These are phyloP conservation scores for Ocimum tenuiflorum DNA, from an alignment of 257 asterid species.

Conservation along the genomic window DNA sequence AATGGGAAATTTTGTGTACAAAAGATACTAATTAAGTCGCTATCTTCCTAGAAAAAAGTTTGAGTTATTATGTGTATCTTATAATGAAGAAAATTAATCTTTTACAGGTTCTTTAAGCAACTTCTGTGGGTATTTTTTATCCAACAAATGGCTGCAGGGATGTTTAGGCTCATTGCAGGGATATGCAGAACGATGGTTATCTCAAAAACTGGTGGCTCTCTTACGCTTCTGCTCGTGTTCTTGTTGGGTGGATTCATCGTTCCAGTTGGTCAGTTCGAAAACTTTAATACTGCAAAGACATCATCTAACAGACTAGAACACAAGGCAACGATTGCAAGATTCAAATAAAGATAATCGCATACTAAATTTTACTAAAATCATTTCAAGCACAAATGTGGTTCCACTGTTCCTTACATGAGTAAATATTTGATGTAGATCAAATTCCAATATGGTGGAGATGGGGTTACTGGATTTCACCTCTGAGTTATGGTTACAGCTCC, in stretches of 20 bases:
- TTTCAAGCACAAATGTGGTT: not conserved
- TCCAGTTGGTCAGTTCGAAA: constrained; percentile 42
- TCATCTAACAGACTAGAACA: not conserved
- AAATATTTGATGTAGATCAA: constrained; percentile 26
- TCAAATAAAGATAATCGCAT: not conserved
- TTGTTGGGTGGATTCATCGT: constrained; percentile 69
- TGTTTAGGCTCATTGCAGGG: constrained; percentile 54
- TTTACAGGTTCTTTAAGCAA: constrained; percentile 58
- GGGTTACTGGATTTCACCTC: constrained; percentile 65
- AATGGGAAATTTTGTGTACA: not conserved
- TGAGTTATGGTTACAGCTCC: constrained; percentile 47
- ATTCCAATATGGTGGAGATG: constrained; percentile 70
- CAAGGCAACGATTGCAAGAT: not conserved
- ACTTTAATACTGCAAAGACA: not conserved
- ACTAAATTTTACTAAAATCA: too few species aligned
- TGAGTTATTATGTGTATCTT: not conserved
- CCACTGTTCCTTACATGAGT: not conserved
- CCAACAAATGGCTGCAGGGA: constrained; percentile 72
- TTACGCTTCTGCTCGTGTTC: constrained; percentile 45
- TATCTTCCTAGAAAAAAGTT: not conserved
- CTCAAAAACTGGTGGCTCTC: constrained; percentile 56
- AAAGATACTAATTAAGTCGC: too few species aligned
- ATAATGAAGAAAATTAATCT: not conserved
- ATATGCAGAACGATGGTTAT: constrained; percentile 56
- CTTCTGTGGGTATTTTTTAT: constrained; percentile 39